Percentiles rank a stretch among this genome's conserved stretches.
These are phyloP conservation scores for Mycosphaerella arachidis DNA, from an alignment of 2,329 filamentous ascomycete species.

Conservation along the genomic window DNA sequence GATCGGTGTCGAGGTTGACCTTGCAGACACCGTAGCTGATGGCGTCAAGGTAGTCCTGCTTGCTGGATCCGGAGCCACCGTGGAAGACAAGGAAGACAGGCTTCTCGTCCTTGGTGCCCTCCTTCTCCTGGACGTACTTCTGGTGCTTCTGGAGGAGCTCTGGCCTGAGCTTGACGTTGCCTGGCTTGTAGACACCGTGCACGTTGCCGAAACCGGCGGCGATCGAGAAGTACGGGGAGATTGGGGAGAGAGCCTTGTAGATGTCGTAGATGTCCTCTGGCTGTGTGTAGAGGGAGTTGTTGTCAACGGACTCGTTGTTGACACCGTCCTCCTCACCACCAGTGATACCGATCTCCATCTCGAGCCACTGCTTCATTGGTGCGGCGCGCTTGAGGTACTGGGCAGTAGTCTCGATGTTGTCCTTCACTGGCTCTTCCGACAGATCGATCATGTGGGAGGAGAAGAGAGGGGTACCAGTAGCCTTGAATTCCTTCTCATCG, in stretches of 20 bases:
- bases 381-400: conserved; percentile 90
- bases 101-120: conserved; percentile 68
- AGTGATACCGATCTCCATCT: conserved; percentile 97
- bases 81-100: conserved; percentile 99
- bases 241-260: conserved; percentile 76
- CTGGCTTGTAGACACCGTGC: conserved; percentile 97
- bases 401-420: conserved; percentile 88
- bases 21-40: conserved; percentile 95
- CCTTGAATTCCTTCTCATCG: conserved; percentile 93
- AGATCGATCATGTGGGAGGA: conserved; percentile 98
- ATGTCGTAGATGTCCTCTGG: conserved; percentile 93
- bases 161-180: conserved; percentile 94
- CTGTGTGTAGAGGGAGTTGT: conserved; percentile 95
- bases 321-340: conserved; percentile 97
- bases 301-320: conserved; percentile 97
- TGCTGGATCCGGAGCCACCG: conserved; percentile 87
- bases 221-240: conserved; percentile 96
- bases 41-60: conserved; percentile 84
- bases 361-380: conserved; percentile 97
- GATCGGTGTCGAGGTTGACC: conserved; percentile 98
- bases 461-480: conserved; percentile 87
- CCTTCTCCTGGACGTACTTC: conserved; percentile 79
- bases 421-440: conserved; percentile 83
- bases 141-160: conserved; percentile 97
- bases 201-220: conserved; percentile 98